Evolutionary conservation across 495 filamentous ascomycete genomes (phyloP).

Genomic region (Tuber aestivum): DNA sequence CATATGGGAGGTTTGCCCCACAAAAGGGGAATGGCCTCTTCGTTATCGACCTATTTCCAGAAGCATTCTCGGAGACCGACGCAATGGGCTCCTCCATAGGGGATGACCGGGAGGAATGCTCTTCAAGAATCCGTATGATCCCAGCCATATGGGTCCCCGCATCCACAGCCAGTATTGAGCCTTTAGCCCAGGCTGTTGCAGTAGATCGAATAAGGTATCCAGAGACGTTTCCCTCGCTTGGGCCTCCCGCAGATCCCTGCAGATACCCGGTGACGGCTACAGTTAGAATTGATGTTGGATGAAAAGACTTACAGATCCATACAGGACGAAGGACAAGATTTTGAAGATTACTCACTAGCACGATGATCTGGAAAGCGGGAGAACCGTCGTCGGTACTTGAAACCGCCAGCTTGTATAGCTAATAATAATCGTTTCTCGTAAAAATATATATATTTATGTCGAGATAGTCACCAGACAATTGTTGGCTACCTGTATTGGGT

Average conservation of each 20-base stretch:
- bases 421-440: constrained; percentile 9
- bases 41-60: constrained; percentile 15
- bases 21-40: constrained; percentile 60
- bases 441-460: constrained; percentile 6
- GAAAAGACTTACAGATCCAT: constrained; percentile 16
- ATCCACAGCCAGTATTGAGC: constrained; percentile 82
- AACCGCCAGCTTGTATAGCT: constrained; percentile 37
- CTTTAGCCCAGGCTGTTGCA: constrained; percentile 66
- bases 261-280: constrained; percentile 23
- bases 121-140: constrained; percentile 65
- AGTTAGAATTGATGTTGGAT: constrained; percentile 25
- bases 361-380: constrained; percentile 69
- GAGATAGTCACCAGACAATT: not conserved
- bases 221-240: constrained; percentile 80
- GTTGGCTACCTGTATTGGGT: constrained; percentile 1
- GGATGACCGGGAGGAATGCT: constrained; percentile 45
- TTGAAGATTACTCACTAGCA: constrained; percentile 57
- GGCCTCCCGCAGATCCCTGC: constrained; percentile 86
- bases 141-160: constrained; percentile 83
- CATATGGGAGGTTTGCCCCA: constrained; percentile 60
- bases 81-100: constrained; percentile 14
- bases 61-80: constrained; percentile 14
- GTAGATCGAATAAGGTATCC: constrained; percentile 80
- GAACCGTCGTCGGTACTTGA: constrained; percentile 36
- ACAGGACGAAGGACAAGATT: constrained; percentile 25